Evolutionary conservation across 1,139 yeast species (phyloP).

Genomic region (Yamadazyma dendronema): DNA sequence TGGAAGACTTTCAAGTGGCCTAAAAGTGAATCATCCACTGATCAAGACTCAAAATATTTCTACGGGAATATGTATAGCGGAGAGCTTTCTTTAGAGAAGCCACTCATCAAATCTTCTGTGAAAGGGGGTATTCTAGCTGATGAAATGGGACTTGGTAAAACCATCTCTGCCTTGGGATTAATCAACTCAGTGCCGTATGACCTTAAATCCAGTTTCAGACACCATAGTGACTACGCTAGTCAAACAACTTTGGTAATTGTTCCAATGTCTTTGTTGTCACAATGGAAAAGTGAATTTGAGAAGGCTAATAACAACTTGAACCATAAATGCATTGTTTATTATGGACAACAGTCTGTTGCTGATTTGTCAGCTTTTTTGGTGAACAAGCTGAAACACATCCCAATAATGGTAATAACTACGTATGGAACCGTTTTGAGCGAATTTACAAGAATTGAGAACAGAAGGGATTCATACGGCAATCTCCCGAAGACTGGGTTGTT

Average conservation of each 20-base stretch:
- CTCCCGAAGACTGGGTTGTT: slow-evolving; percentile 54
- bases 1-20: slow-evolving; percentile 89
- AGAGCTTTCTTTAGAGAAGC: slow-evolving; percentile 67
- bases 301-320: slow-evolving; percentile 50
- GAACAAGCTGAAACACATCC: slow-evolving; percentile 39
- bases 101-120: slow-evolving; percentile 55
- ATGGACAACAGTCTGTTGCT: slow-evolving; percentile 60
- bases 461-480: slow-evolving; percentile 28
- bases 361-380: slow-evolving; percentile 48
- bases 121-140: slow-evolving; percentile 93
- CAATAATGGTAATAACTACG: slow-evolving; percentile 78
- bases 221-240: slow-evolving; percentile 50
- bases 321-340: slow-evolving; percentile 58
- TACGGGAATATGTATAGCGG: slow-evolving; percentile 86
- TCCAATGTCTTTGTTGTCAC: slow-evolving; percentile 87
- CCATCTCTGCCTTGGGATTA: slow-evolving; percentile 78
- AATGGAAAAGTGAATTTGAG: slow-evolving; percentile 85
- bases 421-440: slow-evolving; percentile 87
- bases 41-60: slow-evolving; percentile 35
- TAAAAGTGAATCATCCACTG: slow-evolving; percentile 15
- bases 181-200: slow-evolving; percentile 65
- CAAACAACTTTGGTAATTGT: slow-evolving; percentile 78
- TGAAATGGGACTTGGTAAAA: slow-evolving; percentile 96
- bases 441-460: slow-evolving; percentile 43
- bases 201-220: slow-evolving; percentile 10